phyloP scores from a whole-genome alignment of 2,329 filamentous ascomycete genomes.

The Pseudocercospora fijiensis region DNA sequence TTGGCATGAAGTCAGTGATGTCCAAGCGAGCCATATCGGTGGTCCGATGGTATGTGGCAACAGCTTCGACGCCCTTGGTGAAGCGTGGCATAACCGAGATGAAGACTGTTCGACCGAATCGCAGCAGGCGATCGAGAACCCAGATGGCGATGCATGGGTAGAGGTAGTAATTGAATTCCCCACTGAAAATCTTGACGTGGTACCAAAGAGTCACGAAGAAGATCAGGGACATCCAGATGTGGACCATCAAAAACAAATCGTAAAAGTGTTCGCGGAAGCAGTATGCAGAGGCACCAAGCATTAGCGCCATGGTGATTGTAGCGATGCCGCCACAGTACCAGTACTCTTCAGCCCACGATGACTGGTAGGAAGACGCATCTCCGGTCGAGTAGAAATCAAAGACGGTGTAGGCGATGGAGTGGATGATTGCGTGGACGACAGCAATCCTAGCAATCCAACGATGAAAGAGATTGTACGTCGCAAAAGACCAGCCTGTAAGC shows the following conservation, averaged over 20 bases:
- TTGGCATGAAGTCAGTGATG: constrained; percentile 40
- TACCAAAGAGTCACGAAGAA: constrained; percentile 54
- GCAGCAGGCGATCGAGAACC: constrained; percentile 51
- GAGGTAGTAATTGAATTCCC: constrained; percentile 51
- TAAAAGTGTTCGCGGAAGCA: constrained; percentile 56
- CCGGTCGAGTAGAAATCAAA: constrained; percentile 46
- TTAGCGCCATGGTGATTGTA: constrained; percentile 47
- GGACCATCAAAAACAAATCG: constrained; percentile 51
- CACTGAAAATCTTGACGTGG: constrained; percentile 55
- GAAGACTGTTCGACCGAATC: constrained; percentile 46
- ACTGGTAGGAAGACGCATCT: constrained; percentile 13
- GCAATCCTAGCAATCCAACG: constrained; percentile 64
- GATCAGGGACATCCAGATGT: constrained; percentile 55
- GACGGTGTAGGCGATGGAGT: constrained; percentile 57
- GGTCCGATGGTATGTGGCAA: constrained; percentile 45
- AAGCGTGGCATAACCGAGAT: constrained; percentile 44
- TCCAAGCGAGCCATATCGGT: constrained; percentile 52
- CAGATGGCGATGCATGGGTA: constrained; percentile 54
- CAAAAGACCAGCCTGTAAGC: constrained; percentile 68
- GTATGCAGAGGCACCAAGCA: constrained; percentile 52
- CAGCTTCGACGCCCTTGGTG: constrained; percentile 35
- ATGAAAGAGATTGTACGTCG: constrained; percentile 66
- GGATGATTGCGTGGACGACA: constrained; percentile 61
- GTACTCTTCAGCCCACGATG: constrained; percentile 45
- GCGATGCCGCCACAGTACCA: constrained; percentile 54